These are phyloP conservation scores for Coriolopsis trogii DNA, from an alignment of 1,284 basidiomycete species.

Conservation along the genomic window DNA sequence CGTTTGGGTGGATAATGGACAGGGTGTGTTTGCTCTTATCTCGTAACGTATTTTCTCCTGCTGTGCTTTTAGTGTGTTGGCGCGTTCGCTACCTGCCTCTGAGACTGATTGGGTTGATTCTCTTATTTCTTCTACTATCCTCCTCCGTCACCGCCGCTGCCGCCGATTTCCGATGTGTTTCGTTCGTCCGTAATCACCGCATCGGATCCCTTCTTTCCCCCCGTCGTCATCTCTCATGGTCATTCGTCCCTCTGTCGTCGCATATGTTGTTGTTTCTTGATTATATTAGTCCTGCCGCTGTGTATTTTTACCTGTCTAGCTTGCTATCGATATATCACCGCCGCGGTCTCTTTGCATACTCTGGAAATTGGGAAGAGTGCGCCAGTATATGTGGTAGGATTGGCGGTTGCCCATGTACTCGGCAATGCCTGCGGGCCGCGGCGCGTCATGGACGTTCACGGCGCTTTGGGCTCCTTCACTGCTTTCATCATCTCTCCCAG, in stretches of 20 bases:
- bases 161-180: too few relatives aligned
- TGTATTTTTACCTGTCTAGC: conserved; percentile 41
- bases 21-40: conserved; percentile 24
- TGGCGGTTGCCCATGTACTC: too few relatives aligned
- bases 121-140: conserved; percentile 3
- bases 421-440: too few relatives aligned
- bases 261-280: conserved; percentile 40
- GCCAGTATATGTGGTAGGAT: too few relatives aligned
- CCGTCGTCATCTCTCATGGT: conserved; percentile 17
- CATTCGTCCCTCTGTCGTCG: conserved; percentile 33
- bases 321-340: conserved; percentile 39
- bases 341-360: conserved; percentile 8
- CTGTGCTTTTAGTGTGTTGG: conserved; percentile 30
- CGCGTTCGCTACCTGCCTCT: conserved; percentile 22
- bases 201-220: conserved; percentile 2
- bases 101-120: too few relatives aligned
- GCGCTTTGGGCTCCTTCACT: too few relatives aligned
- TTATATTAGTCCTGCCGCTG: conserved; percentile 35
- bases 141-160: conserved; percentile 7
- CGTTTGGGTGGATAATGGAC: conserved; percentile 2
- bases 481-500: not conserved
- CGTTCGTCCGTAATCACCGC: conserved; percentile 7
- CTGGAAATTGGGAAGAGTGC: too few relatives aligned
- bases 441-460: too few relatives aligned
- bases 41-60: conserved; percentile 27